Evolutionary conservation across 768 basidiomycete species (phyloP), one percentile per base, ranked within the genome.

Genomic region (Clavaria fumosa): DNA sequence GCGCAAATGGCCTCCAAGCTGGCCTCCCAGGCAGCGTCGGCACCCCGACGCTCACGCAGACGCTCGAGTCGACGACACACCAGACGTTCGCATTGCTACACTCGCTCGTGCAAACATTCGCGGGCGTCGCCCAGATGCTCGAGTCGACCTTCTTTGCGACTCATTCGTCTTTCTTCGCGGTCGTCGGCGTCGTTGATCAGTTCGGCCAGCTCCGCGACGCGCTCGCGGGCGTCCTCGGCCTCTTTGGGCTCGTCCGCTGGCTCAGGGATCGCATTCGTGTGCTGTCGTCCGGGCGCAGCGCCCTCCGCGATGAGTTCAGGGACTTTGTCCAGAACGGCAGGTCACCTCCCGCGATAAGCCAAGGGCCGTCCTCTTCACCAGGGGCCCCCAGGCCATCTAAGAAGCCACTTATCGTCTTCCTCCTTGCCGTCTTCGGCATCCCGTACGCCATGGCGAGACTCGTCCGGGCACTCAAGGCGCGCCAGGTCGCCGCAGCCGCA

Each of bases 81-180:
- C 79, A 84, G 40, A 96, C 93, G 2, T 99, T 99, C 51, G 69
- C 81, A 20, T 76, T 99, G 40, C 66, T 99, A 20, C 90, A 96
- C 48, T 85, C 83, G 7, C 80, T 99, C 53, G 93, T 99, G 31
- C 84, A 88, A 49, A 95, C 91, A 3, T 93, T 97, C 59, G 69
- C 77, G 0, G 91, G 91, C 17, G 78, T 99, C 44, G 80, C 93
- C 0, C 93, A 97, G 55, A 91, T 99, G 76, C 78, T 99, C 52
- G 93, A 97, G 56, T 79, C 75, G 23, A 97, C 93, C 4, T 96
- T 93, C 59, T 84, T 96, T 79, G 93, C 93, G 2, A 93, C 89
- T 0, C 89, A 93, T 56, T 88, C 84, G 1, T 82, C 78, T 6
- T 93, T 93, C 59, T 93, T 91, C 55, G 88, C 89, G 40, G 89